Base-by-base conservation (phyloP, 139 green algal genomes). In the Coccomyxa sp. region DNA sequence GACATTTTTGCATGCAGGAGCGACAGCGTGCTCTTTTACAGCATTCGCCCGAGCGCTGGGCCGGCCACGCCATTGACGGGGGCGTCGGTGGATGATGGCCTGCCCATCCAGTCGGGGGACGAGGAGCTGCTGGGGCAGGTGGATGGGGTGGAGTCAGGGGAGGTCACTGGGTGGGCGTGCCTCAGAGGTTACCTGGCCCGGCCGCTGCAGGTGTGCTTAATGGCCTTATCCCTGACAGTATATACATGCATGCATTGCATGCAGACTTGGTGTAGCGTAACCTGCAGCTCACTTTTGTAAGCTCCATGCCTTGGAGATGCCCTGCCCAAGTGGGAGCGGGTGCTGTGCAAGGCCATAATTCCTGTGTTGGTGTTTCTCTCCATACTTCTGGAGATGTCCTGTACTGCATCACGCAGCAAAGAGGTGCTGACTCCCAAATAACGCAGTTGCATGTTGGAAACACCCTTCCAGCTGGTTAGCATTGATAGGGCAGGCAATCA, bases 111-210 rank as follows among this genome's bases (percentile, higher is more conserved):
- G 24, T 4, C 34, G 16, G 71, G 39, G 6, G 77, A 83, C 44
- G 72, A 76, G 9, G 8, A 39, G 24, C 68, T 90, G 54, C 29
- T 86, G 31, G 86, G 79, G 3, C 82, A 89, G 55, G 73, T 90
- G 29, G 79, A 89, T 39, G 35, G 27, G 10, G 77, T 90, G 34
- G 81, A 90, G 70, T 79, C 74, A 8, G 86, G 86, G 7, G 35
- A 54, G 29, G 79, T 86, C 18, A 69, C 68, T 29, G 86, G 86
- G 31, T 90, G 86, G 86, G 84, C 86, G 12, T 90, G 86, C 64
- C 8, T 82, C 18, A 39, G 64, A 14, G 76, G 77, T 22, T n/a
- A 50, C 22, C 7, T 78, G 12, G 74, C 8, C 10, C 18, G 44
- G 12, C 68, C 79, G 22, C 55, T 77, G 39, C 38, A 77, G 72